A percentile compares a stretch with the other conserved stretches of the same genome.
Conservation (phyloP, 352 stramenopile species). For the Saprolegnia parasitica region DNA sequence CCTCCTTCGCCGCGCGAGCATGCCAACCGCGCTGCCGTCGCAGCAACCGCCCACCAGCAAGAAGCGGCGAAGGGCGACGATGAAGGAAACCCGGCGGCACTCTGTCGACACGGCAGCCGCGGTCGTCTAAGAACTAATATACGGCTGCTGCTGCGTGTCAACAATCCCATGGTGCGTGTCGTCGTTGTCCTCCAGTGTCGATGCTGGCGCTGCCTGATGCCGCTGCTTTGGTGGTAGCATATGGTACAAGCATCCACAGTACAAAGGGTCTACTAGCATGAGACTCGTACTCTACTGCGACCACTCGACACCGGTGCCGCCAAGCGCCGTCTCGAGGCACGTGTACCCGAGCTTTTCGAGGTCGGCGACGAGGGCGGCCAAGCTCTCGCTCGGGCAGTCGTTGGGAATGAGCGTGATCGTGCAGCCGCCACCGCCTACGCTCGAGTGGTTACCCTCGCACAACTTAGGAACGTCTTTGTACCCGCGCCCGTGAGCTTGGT, state of each 20-base stretch:
- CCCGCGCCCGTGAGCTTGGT: slow-evolving; percentile 91
- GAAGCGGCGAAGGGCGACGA: neutral
- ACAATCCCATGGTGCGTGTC: too few species aligned
- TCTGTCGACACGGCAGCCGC: neutral
- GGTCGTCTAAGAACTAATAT: neutral
- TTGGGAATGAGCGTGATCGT: slow-evolving; percentile 75
- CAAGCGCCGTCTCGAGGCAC: slow-evolving; percentile 55
- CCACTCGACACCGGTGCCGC: slow-evolving; percentile 43
- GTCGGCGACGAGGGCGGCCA: slow-evolving; percentile 44
- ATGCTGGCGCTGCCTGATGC: too few species aligned
- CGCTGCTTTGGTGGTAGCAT: too few species aligned
- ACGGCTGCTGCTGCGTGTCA: too few species aligned
- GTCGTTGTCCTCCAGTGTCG: too few species aligned
- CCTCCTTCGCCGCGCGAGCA: neutral
- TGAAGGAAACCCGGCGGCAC: neutral
- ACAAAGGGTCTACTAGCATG: too few species aligned
- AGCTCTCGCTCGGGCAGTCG: slow-evolving; percentile 37
- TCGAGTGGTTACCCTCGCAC: neutral
- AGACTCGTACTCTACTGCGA: neutral
- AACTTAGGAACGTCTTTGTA: slow-evolving; percentile 29
- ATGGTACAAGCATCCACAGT: too few species aligned
- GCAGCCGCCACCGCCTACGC: slow-evolving; percentile 64
- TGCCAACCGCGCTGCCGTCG: slow-evolving; percentile 1
- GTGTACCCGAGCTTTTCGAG: slow-evolving; percentile 48
- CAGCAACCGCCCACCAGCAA: neutral